Evolutionary conservation across 768 basidiomycete genomes (phyloP).

Genomic region (Pisolithus marmoratus): DNA sequence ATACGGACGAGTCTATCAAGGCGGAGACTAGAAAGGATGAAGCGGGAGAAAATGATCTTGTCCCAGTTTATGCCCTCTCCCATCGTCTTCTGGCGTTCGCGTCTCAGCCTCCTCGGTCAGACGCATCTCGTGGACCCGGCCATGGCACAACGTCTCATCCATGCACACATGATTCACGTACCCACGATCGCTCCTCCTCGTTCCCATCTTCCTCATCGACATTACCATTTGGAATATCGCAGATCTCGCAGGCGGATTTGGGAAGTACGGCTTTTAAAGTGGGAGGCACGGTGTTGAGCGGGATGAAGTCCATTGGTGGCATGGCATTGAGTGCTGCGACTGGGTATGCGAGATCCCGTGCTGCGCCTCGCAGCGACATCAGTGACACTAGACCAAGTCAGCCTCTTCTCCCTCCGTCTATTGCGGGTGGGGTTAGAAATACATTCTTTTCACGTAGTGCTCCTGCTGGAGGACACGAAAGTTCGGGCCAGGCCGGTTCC

Average conservation of each 20-base stretch:
- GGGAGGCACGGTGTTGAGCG: slow-evolving; percentile 56
- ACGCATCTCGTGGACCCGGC: slow-evolving; percentile 13
- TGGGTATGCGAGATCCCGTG: slow-evolving; percentile 35
- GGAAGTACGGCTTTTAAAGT: slow-evolving; percentile 52
- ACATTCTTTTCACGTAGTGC: slow-evolving; percentile 61
- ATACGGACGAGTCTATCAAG: slow-evolving; percentile 6
- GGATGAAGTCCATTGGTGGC: slow-evolving; percentile 59
- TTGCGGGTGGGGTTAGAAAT: slow-evolving; percentile 24
- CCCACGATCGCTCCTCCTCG: too few species aligned
- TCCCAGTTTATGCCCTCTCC: slow-evolving; percentile 57
- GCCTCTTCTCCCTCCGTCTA: slow-evolving; percentile 5
- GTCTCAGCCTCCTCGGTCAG: slow-evolving; percentile 27
- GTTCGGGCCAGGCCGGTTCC: slow-evolving; percentile 6
- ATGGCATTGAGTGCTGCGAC: slow-evolving; percentile 48
- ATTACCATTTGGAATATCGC: slow-evolving; percentile 29
- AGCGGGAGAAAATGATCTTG: slow-evolving; percentile 17
- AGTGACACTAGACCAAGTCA: slow-evolving; percentile 17
- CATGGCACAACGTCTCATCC: slow-evolving; percentile 10
- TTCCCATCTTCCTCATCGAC: slow-evolving; percentile 17
- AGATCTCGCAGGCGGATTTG: slow-evolving; percentile 44
- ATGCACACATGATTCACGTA: slow-evolving; percentile 11
- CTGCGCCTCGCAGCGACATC: slow-evolving; percentile 8
- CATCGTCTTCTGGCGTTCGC: slow-evolving; percentile 60
- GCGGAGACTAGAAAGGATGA: background rate
- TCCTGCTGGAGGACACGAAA: slow-evolving; percentile 33